Evolutionary conservation across 2,329 filamentous ascomycete species (phyloP), one percentile per base, ranked within the genome.

Genomic region (Aureobasidium namibiae): DNA sequence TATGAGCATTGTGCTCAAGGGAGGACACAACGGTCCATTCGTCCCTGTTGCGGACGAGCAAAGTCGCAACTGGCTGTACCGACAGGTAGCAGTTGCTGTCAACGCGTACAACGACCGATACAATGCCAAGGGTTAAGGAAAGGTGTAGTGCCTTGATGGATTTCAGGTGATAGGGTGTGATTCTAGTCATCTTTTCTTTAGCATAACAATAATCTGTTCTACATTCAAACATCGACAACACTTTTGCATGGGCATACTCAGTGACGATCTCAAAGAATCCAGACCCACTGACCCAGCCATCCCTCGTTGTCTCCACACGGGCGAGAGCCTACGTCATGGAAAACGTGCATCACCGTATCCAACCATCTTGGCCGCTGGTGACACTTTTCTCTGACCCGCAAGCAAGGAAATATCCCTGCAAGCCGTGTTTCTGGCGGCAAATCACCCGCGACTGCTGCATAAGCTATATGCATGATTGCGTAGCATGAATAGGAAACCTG

Each of bases 31-130:
- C 70, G 94, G 94, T 0, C 94, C 94, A 2, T 99, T 97, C 69
- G 86, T 99, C 7, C 94, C 94, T 0, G 88, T 97, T 6, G 87
- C 85, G n/a, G 91, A 96, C 67, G 92, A 96, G 73, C 89, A 86
- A 61, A 78, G 77, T 48, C 74, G 84, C 68, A 86, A 87, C 68
- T 87, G 83, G 83, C 73, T 87, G 64, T 87, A 87, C 66, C 77
- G 74, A 64, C 84, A 86, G 72, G 83, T 87, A 68, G 83, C 82
- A 53, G 75, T 87, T 70, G 83, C 83, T 63, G 83, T 86, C 33
- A 86, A 85, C 75, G 82, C 83, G 56, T 86, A 84, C 70, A 86
- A 86, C 68, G 83, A 86, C 67, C 82, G 80, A 69, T 85, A 84
- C 75, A 85, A 83, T 71, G 81, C 81, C 18, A 83, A 82, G 71